Evolutionary conservation across 805 yeast species (phyloP), one percentile per base, ranked within the genome.

Genomic region (Priceomyces castillae): DNA sequence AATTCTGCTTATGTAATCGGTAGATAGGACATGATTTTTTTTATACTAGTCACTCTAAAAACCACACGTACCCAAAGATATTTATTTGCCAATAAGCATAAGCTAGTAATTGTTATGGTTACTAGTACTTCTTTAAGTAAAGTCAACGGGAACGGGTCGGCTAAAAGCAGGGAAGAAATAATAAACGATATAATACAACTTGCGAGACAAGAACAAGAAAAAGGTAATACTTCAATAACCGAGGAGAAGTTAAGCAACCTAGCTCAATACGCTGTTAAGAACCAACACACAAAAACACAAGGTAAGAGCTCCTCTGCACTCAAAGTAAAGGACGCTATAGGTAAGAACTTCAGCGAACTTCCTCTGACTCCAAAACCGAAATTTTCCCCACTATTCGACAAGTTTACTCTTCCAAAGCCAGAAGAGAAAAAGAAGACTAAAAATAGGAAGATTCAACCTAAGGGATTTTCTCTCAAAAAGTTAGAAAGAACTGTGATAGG

Each of bases 191-290:
- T 66, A 18, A 46, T 65, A 19, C 51, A 50, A 40, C 43, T 70
- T 38, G 71, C 71, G 12, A 62, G 64, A 42, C 59, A 58, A 47
- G 75, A 70, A 50, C 67, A 66, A 42, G 51, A 55, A 39, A 60
- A 49, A 37, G 76, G 76, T 9, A 70, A 70, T 46, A 56, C 46
- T 17, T 56, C 71, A 14, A 59, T 70, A 9, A 66, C 74, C 4
- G 52, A 58, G 34, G 73, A 68, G 12, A 69, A 69, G 42, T 52
- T 70, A 42, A 50, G 58, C 41, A 60, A 63, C 16, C 50, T 70
- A 31, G 51, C 63, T 30, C 50, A 52, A 30, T 63, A 56, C 46
- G 62, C 64, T 22, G 48, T 51, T 3, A 42, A 51, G 4, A 56
- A 56, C 20, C 40, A 38, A 17, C 30, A 34, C 23, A 34, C 30